These are phyloP conservation scores for Nannochloropsis gaditana DNA, from an alignment of 108 stramenopile species.

Conservation along the genomic window DNA sequence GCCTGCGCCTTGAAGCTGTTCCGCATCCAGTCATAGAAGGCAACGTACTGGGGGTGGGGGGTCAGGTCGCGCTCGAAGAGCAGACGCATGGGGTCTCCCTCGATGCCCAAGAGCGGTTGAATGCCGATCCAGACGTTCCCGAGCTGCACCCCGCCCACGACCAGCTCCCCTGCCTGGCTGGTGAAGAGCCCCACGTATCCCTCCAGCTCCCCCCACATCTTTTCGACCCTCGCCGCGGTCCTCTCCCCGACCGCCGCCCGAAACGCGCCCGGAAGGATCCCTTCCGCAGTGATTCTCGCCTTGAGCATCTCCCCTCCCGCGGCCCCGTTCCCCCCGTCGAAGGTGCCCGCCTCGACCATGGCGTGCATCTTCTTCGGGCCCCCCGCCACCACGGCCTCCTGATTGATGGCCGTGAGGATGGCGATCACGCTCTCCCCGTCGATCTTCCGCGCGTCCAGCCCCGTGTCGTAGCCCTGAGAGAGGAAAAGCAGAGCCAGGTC, in stretches of 20 bases:
- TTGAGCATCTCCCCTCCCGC: background rate
- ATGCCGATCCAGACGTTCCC: slow-evolving; percentile 73
- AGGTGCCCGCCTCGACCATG: slow-evolving; percentile 35
- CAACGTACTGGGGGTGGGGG: slow-evolving; percentile 77
- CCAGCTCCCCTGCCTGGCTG: slow-evolving; percentile 57
- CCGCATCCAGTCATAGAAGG: slow-evolving; percentile 66
- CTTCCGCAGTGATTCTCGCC: background rate
- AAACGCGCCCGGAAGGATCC: background rate
- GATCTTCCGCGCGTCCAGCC: slow-evolving; percentile 21
- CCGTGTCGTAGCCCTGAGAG: slow-evolving; percentile 63
- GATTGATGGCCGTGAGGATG: slow-evolving; percentile 37
- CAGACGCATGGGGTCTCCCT: slow-evolving; percentile 79
- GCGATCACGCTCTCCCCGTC: slow-evolving; percentile 45
- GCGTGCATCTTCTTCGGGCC: slow-evolving; percentile 35
- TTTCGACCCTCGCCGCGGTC: background rate
- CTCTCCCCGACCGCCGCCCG: background rate
- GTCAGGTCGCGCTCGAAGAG: slow-evolving; percentile 74
- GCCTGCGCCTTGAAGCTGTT: slow-evolving; percentile 57
- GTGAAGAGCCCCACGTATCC: background rate
- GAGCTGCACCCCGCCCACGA: slow-evolving; percentile 68
- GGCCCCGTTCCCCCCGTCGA: background rate
- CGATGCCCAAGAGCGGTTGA: slow-evolving; percentile 72
- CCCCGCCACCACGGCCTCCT: slow-evolving; percentile 38
- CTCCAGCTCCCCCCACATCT: slow-evolving; percentile 14
- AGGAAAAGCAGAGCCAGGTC: background rate